Conservation (phyloP, 768 basidiomycete species). For the Boletus sp. region DNA sequence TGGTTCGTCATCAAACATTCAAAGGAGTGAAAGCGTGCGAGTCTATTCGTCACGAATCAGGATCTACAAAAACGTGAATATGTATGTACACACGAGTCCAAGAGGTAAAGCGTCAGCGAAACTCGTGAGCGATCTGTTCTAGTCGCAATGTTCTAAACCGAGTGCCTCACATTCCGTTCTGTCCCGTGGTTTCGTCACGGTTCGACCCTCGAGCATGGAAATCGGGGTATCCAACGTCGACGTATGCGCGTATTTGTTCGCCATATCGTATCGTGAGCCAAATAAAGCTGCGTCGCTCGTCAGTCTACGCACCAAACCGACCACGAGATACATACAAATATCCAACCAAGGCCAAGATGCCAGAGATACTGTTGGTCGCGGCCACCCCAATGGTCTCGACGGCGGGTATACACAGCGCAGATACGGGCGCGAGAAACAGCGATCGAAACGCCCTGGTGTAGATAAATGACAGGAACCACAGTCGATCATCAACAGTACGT, state of each 20-base stretch:
- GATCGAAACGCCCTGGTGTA: constrained; percentile 27
- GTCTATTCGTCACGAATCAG: neutral
- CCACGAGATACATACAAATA: constrained; percentile 44
- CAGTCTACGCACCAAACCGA: neutral
- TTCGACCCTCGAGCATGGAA: neutral
- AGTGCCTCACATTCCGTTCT: neutral
- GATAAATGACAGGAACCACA: too few relatives aligned
- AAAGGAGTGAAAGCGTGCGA: neutral
- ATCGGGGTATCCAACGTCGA: constrained; percentile 54
- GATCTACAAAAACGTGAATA: neutral
- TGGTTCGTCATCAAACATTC: neutral
- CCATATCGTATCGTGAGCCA: constrained; percentile 58
- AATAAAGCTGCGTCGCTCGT: constrained; percentile 40
- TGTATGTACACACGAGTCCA: neutral
- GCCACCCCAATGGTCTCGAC: constrained; percentile 53
- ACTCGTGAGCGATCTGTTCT: too few relatives aligned
- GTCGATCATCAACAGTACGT: neutral
- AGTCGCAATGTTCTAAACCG: neutral
- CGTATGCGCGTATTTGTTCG: constrained; percentile 52
- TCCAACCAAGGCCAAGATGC: constrained; percentile 47
- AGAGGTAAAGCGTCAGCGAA: neutral
- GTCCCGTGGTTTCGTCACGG: neutral
- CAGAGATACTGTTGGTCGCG: constrained; percentile 45
- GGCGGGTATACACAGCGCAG: constrained; percentile 34
- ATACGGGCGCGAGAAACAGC: constrained; percentile 13